Base-by-base conservation (phyloP, 345 rosid species). In the Reutealis trisperma region DNA sequence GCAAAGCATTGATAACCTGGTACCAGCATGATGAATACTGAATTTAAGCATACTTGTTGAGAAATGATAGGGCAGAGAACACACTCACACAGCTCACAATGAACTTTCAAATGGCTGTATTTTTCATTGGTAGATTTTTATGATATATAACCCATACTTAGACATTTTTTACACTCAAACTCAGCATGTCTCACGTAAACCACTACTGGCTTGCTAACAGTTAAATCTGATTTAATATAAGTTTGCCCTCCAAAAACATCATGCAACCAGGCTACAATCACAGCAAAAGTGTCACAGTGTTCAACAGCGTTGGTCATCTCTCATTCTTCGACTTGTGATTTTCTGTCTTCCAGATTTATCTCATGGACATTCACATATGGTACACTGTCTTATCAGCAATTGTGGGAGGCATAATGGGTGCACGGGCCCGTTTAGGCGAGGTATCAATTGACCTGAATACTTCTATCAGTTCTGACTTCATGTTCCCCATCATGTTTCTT, bases 341-440 rank as follows among this genome's bases (percentile, higher is more conserved):
- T 8, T 19, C 22, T 59, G 13, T 75, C n/a, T 52, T 42, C 71
- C 80, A 96, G 98, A 92, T 96, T 77, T 96, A 96, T 90, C 77
- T 96, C 77, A 93, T 96, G 99, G 99, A 96, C 84, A 85, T 96
- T 76, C 91, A 91, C 80, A 96, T 96, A 85, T 96, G 92, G 92
- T 91, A 96, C 86, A 96, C 98, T 69, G 80, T 96, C 71, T 82
- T 96, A 76, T 96, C 99, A 18, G 98, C 99, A 78, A 83, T 96
- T 81, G 80, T 96, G 78, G 99, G 98, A 80, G 99, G 99, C 71
- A 93, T 96, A 63, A 96, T 96, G 97, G 99, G 99, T 74, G 99
- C 99, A 73, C 85, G 94, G 77, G 96, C 87, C 85, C 97, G 99
- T 74, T 83, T 96, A 78, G 99, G 99, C 82, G 99, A 96, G 96